Conservation (phyloP, 2,329 filamentous ascomycete genomes). For the Penicillium nordicum region DNA sequence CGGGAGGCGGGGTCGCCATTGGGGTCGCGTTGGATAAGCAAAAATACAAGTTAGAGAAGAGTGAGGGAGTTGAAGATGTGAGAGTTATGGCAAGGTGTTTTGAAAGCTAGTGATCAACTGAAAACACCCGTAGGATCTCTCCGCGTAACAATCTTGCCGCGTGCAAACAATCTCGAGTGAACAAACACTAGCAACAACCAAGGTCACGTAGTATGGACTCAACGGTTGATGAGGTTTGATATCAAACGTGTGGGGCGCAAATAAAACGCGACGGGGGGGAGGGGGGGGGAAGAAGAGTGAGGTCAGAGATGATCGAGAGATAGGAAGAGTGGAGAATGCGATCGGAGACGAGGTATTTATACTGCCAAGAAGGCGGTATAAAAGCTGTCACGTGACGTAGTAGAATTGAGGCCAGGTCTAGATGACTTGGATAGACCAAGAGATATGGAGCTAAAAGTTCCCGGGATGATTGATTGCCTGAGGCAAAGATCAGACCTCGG, state of each 20-base stretch:
- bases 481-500: conserved; percentile 1
- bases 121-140: conserved; percentile 24
- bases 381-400: conserved; percentile 37
- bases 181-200: conserved; percentile 9
- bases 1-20: conserved; percentile 46
- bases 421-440: conserved; percentile 1
- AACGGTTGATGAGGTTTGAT: conserved; percentile 18
- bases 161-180: conserved; percentile 23
- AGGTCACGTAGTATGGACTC: not conserved
- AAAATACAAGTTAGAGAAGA: conserved; percentile 19
- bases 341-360: conserved; percentile 40
- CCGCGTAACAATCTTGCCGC: conserved; percentile 17
- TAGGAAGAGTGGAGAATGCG: conserved; percentile 39
- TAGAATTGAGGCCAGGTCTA: conserved; percentile 1
- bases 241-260: conserved; percentile 18
- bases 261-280: conserved; percentile 11
- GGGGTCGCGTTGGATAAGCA: conserved; percentile 17
- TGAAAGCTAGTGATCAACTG: conserved; percentile 24
- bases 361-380: conserved; percentile 41
- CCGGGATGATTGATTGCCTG: conserved; percentile 4
- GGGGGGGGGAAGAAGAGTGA: conserved; percentile 6
- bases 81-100: conserved; percentile 22
- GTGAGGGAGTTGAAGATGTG: conserved; percentile 13
- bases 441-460: conserved; percentile 1
- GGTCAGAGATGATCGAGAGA: conserved; percentile 24